Percentiles rank a stretch among this genome's conserved stretches.
Conservation (phyloP, 1,284 basidiomycete genomes). For the Apiotrichum porosum region DNA sequence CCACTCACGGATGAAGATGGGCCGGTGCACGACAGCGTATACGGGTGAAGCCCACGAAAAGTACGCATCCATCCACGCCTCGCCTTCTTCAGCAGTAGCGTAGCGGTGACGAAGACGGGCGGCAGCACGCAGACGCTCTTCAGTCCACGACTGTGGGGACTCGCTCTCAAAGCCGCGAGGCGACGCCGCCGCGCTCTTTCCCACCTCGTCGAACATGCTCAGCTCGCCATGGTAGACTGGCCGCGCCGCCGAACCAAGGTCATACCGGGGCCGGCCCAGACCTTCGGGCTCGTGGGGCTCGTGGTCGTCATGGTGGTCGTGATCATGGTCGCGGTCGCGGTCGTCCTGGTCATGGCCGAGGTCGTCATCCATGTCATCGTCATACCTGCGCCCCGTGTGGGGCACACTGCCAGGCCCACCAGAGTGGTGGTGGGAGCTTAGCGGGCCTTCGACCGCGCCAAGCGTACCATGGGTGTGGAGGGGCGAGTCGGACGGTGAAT, state of each 20-base stretch:
- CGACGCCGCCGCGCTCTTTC: neutral
- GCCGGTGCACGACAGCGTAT: slow-evolving; percentile 10
- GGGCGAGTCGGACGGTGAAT: too few relatives aligned
- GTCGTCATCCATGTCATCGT: too few relatives aligned
- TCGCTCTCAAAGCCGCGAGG: neutral
- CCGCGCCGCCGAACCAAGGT: slow-evolving; percentile 1
- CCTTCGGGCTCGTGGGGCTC: neutral
- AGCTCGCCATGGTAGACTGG: slow-evolving; percentile 10
- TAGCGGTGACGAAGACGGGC: slow-evolving; percentile 11
- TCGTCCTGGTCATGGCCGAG: too few relatives aligned
- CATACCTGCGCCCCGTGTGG: too few relatives aligned
- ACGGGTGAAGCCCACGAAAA: slow-evolving; percentile 13
- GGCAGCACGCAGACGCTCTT: slow-evolving; percentile 3
- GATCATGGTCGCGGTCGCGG: too few relatives aligned
- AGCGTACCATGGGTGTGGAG: too few relatives aligned
- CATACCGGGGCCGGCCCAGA: slow-evolving; percentile 1
- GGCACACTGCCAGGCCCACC: too few relatives aligned
- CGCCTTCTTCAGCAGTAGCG: slow-evolving; percentile 13
- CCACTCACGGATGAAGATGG: slow-evolving; percentile 10
- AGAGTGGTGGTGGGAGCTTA: too few relatives aligned
- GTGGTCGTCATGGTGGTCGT: neutral
- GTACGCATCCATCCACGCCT: slow-evolving; percentile 12
- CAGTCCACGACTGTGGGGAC: slow-evolving; percentile 1
- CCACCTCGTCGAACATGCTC: slow-evolving; percentile 8
- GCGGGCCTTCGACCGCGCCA: too few relatives aligned